Evolutionary conservation across 495 filamentous ascomycete genomes (phyloP), one percentile per base, ranked within the genome.

Genomic region (Podospora fimiseda): DNA sequence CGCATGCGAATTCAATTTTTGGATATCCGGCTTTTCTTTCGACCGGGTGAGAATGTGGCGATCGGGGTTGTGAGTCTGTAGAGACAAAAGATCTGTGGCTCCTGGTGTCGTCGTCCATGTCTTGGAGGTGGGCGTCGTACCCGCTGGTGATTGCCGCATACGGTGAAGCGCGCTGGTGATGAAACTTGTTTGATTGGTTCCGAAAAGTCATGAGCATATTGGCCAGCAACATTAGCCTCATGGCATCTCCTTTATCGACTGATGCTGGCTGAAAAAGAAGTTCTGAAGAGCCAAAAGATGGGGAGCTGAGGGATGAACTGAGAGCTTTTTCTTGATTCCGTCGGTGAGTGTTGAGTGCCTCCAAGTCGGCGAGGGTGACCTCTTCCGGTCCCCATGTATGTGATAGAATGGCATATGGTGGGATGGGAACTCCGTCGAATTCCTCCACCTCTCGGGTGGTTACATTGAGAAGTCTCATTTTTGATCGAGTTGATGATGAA

Each of bases 361-460:
- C 50, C 46, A 65, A 43, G n/a, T 65, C 62, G 1, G 42, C 27
- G 7, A 60, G 21, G 4, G 64, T 59, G 9, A 76, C 53, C 53
- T 77, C 74, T 0, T 66, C 62, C 0, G 56, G 22, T 6, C 56
- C 64, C 73, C 72, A 76, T 6, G 60, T 68, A 54, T 77, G 74
- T 3, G 74, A 76, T 16, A 76, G 55, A 36, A 73, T 74, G 33
- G 72, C 72, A 46, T 75, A 76, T 14, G 19, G 11, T 1, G 71
- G 71, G n/a, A 63, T 57, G 11, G 60, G 30, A 39, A 48, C 50
- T 7, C 55, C 62, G 21, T 60, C 57, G 46, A 72, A 73, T 19
- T 66, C 60, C 16, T 69, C 58, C 16, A 75, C 48, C 45, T 60
- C 57, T 15, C 68, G 57, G 11, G 64, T 71, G 6, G 52, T 53